A percentile compares a stretch with the other conserved stretches of the same genome.
phyloP scores from a whole-genome alignment of 2,329 filamentous ascomycete species.

The Orbilia javanica region DNA sequence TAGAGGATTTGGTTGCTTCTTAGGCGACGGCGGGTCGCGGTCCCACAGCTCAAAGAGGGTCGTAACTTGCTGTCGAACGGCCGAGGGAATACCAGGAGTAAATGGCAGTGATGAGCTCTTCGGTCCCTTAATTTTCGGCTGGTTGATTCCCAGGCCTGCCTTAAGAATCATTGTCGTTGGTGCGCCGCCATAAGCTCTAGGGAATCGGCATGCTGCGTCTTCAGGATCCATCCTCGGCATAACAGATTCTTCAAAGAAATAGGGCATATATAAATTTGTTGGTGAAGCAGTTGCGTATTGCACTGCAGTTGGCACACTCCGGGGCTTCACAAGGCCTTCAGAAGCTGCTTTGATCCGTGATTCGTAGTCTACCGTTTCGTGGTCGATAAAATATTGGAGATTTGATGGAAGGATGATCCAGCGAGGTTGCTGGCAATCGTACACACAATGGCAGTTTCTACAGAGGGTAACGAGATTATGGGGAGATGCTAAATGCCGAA shows the following conservation, averaged over 20 bases:
- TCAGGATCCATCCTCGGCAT: conserved; percentile 52
- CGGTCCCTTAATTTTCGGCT: conserved; percentile 45
- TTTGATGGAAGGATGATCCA: conserved; percentile 56
- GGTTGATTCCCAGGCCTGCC: conserved; percentile 49
- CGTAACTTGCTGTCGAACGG: conserved; percentile 46
- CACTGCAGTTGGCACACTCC: conserved; percentile 39
- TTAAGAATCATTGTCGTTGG: conserved; percentile 55
- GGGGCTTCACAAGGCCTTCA: conserved; percentile 35
- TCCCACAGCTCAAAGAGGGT: conserved; percentile 48
- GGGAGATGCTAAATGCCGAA: conserved; percentile 54
- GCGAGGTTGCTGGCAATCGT: conserved; percentile 55
- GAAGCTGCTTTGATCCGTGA: conserved; percentile 31
- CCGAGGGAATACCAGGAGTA: conserved; percentile 30
- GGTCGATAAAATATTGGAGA: conserved; percentile 47
- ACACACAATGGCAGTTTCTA: conserved; percentile 52
- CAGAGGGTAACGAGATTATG: conserved; percentile 57
- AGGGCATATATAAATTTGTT: conserved; percentile 54
- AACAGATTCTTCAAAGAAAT: conserved; percentile 54
- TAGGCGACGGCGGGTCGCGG: conserved; percentile 51
- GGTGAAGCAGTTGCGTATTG: conserved; percentile 40
- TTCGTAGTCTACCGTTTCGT: conserved; percentile 48
- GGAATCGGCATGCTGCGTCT: conserved; percentile 36
- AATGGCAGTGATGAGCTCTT: conserved; percentile 49
- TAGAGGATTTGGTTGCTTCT: conserved; percentile 21
- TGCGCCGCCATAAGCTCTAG: conserved; percentile 46